These are phyloP conservation scores for Microsporum canis DNA, from an alignment of 2,329 filamentous ascomycete species.

Conservation along the genomic window DNA sequence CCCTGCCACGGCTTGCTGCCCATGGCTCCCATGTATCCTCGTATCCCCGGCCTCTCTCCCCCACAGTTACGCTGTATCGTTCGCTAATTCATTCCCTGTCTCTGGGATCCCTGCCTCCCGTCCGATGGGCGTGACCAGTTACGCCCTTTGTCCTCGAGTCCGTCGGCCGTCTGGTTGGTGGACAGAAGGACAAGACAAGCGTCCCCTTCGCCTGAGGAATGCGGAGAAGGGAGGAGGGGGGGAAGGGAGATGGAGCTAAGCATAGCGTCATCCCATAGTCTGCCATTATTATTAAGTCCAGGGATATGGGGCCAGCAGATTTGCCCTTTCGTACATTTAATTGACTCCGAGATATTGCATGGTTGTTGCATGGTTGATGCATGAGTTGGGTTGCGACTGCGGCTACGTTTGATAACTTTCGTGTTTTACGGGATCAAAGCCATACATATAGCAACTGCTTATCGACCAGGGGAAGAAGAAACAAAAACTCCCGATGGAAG, in stretches of 20 bases:
- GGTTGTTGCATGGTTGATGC: neutral
- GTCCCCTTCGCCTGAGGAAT: neutral
- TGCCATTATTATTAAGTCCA: neutral
- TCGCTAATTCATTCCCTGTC: constrained; percentile 1
- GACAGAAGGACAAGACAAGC: neutral
- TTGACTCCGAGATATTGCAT: neutral
- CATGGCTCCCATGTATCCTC: neutral
- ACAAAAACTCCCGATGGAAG: neutral
- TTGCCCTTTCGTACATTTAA: neutral
- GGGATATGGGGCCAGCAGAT: neutral
- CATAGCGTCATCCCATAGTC: neutral
- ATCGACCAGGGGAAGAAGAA: neutral
- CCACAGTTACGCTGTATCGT: neutral
- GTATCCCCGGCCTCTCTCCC: neutral
- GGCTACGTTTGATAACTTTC: neutral
- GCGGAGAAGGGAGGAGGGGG: neutral
- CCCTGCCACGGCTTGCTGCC: neutral
- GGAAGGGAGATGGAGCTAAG: neutral
- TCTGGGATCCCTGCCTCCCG: neutral
- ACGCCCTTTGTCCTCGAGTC: neutral
- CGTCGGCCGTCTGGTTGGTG: neutral
- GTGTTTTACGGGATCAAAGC: neutral
- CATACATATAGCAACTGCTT: neutral
- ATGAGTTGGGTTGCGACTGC: neutral
- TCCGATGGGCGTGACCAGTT: neutral